Percentiles rank a stretch among this genome's conserved stretches.
Evolutionary conservation across 257 asterid species (phyloP).

Genomic region (Salvia rosmarinus): DNA sequence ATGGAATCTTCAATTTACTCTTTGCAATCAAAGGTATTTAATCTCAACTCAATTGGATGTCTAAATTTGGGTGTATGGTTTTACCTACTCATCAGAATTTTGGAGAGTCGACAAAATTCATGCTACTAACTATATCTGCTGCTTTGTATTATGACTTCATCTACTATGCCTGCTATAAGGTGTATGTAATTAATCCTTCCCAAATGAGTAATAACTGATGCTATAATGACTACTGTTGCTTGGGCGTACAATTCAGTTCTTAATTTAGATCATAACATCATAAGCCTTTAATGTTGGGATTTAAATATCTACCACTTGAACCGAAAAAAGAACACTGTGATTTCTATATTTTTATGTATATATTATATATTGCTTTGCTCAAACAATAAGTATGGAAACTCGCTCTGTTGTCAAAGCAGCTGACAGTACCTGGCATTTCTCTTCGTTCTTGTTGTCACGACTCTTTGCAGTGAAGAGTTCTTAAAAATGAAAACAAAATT

Average conservation of each 20-base stretch:
- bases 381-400: neutral
- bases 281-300: slow-evolving; percentile 7
- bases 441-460: neutral
- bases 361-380: slow-evolving; percentile 7
- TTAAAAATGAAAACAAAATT: neutral
- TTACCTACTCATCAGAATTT: neutral
- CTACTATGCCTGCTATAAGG: slow-evolving; percentile 20
- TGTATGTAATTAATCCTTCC: slow-evolving; percentile 7
- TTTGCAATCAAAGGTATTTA: slow-evolving; percentile 58
- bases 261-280: slow-evolving; percentile 19
- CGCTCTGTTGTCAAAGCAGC: slow-evolving; percentile 16
- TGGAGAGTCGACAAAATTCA: neutral
- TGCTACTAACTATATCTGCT: neutral
- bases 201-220: slow-evolving; percentile 11
- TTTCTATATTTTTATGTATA: neutral
- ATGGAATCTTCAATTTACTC: slow-evolving; percentile 73
- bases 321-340: neutral
- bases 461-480: neutral
- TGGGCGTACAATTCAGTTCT: slow-evolving; percentile 6
- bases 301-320: slow-evolving; percentile 1
- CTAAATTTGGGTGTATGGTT: neutral
- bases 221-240: slow-evolving; percentile 7
- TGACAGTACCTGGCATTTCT: neutral
- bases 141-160: slow-evolving; percentile 13
- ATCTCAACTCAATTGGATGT: slow-evolving; percentile 14